Conservation (phyloP, 1,284 basidiomycete genomes). For the Cryptococcus jaspeensis region DNA sequence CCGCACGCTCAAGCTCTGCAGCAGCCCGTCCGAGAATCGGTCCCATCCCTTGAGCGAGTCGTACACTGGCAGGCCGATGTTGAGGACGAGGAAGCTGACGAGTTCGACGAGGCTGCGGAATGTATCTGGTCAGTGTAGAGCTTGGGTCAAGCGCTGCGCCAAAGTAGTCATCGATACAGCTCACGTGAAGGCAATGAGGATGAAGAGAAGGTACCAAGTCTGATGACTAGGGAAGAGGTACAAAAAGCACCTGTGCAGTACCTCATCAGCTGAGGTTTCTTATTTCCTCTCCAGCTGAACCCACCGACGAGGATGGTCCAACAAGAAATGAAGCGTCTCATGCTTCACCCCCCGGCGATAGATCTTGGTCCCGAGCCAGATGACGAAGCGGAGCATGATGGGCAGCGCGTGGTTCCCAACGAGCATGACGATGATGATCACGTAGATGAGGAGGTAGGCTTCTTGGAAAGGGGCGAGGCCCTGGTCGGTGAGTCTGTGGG, state of each 20-base stretch:
- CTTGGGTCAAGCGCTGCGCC: background rate
- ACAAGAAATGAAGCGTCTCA: constrained; percentile 38
- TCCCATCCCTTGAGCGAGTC: constrained; percentile 21
- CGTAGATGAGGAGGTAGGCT: constrained; percentile 35
- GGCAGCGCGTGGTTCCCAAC: constrained; percentile 42
- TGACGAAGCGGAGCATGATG: constrained; percentile 30
- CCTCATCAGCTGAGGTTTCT: background rate
- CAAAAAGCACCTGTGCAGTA: constrained; percentile 32
- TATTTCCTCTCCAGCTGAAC: constrained; percentile 1
- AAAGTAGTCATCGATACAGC: no score
- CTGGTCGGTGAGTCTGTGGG: constrained; percentile 30
- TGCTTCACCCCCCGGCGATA: constrained; percentile 23
- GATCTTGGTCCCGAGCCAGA: constrained; percentile 39
- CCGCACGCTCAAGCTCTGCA: constrained; percentile 36
- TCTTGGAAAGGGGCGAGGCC: constrained; percentile 29
- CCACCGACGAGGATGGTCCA: constrained; percentile 39
- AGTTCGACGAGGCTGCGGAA: constrained; percentile 26
- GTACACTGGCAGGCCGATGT: constrained; percentile 31
- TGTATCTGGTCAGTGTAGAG: background rate
- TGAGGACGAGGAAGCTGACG: constrained; percentile 31
- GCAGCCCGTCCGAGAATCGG: constrained; percentile 31
- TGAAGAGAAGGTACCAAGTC: constrained; percentile 37
- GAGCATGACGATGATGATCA: constrained; percentile 29
- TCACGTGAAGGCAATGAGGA: constrained; percentile 32
- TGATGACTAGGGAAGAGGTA: constrained; percentile 45